Conservation (phyloP, 208 protist species). For the Ichthyophonus hoferi region DNA sequence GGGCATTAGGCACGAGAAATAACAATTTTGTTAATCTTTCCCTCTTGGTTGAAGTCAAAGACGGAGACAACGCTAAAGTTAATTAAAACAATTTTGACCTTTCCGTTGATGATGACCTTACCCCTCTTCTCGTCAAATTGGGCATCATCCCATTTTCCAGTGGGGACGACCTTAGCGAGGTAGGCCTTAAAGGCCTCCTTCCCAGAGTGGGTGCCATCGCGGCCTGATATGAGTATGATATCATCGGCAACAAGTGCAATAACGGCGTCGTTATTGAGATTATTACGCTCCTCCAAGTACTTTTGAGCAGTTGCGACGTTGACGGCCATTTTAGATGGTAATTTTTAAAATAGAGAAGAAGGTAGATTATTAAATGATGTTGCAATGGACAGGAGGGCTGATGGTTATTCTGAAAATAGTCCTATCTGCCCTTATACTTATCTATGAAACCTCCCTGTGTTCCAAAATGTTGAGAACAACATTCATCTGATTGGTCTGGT, state of each 20-base stretch:
- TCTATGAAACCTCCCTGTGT: no score
- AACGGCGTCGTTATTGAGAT: background rate
- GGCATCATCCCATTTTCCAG: background rate
- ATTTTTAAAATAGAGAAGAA: no score
- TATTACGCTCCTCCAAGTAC: background rate
- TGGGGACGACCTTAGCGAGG: background rate
- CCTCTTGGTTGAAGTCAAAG: background rate
- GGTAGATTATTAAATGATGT: no score
- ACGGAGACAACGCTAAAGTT: background rate
- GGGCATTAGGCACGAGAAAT: background rate
- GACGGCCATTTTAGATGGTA: background rate
- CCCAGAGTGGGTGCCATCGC: background rate
- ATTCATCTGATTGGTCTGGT: no score
- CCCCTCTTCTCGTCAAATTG: background rate
- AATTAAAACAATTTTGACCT: background rate
- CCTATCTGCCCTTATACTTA: no score
- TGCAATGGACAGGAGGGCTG: no score
- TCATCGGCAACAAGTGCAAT: background rate
- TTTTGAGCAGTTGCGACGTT: background rate
- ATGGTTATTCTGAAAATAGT: no score
- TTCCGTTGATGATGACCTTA: background rate
- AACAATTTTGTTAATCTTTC: background rate
- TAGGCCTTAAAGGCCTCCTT: background rate
- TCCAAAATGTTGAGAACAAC: no score
- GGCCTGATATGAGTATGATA: background rate